Evolutionary conservation across 345 rosid species (phyloP), one percentile per base, ranked within the genome.

Genomic region (Dimocarpus longan): DNA sequence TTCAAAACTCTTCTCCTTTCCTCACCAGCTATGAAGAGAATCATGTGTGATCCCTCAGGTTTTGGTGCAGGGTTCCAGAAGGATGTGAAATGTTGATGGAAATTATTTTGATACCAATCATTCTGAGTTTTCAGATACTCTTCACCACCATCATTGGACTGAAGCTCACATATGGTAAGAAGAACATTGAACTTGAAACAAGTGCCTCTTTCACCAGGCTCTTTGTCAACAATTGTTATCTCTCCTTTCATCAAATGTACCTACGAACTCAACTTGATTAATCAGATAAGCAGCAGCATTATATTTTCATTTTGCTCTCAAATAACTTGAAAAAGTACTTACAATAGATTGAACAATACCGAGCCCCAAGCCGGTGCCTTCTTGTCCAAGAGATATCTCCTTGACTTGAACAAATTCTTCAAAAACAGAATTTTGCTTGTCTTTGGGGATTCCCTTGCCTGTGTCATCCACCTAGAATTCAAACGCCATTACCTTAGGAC

Each of bases 331-430:
- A 42, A 42, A 8, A 50, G 10, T 46, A 46, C 81, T 60, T 78
- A 82, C 88, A 78, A 82, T 70, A 26, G 85, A 82, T 66, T 85
- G 88, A 71, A 85, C 88, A 44, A 82, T 85, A 42, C 85, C 85
- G 13, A 85, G 88, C 72, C 88, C 85, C 50, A 85, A 71, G 21
- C 85, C 85, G 18, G 46, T 57, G 64, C 88, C 88, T 80, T 80
- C 85, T 43, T 82, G 88, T 24, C 80, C 82, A 19, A 68, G 44
- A 28, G 84, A 68, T 21, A 82, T 80, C 78, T 85, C 85, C 71
- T 85, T 82, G 42, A 85, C 85, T 71, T 85, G 88, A 44, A 82
- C 83, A 62, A 80, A 85, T 66, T 85, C 83, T 85, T 85, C 85
- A 54, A 85, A 85, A 43, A 85, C 73, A 8, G 85, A 80, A 5